Evolutionary conservation across 345 rosid species (phyloP).

Genomic region (Conringia planisiliqua): DNA sequence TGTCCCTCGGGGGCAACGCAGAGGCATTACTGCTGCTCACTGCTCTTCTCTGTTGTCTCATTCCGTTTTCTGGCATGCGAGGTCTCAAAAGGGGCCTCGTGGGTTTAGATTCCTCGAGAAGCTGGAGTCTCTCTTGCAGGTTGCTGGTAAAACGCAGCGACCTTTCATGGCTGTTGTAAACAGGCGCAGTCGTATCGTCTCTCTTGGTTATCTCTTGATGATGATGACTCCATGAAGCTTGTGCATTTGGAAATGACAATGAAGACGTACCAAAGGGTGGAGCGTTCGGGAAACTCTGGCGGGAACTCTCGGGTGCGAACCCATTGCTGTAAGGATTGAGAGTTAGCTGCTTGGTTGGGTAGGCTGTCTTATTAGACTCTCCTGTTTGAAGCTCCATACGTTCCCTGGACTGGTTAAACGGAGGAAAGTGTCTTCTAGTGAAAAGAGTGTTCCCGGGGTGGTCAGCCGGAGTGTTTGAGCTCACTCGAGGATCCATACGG

Average conservation of each 20-base stretch:
- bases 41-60: constrained; percentile 39
- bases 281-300: constrained; percentile 31
- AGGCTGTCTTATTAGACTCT: constrained; percentile 35
- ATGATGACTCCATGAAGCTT: constrained; percentile 37
- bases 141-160: constrained; percentile 23
- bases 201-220: constrained; percentile 46
- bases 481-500: constrained; percentile 77
- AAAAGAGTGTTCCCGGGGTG: constrained; percentile 45
- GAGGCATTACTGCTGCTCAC: constrained; percentile 15
- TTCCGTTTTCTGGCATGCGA: constrained; percentile 36
- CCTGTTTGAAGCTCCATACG: constrained; percentile 41
- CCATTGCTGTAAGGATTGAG: constrained; percentile 42
- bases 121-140: constrained; percentile 44
- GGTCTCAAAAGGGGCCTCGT: constrained; percentile 39
- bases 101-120: constrained; percentile 43
- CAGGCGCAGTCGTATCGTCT: constrained; percentile 33
- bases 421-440: constrained; percentile 45
- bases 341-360: constrained; percentile 34
- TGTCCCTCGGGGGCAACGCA: constrained; percentile 36
- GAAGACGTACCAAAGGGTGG: constrained; percentile 52
- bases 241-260: constrained; percentile 44
- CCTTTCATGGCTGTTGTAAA: constrained; percentile 38
- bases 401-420: constrained; percentile 46
- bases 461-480: constrained; percentile 46
- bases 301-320: constrained; percentile 32